These are phyloP conservation scores for Macrophomina tecta DNA, from an alignment of 2,329 filamentous ascomycete genomes.

Conservation along the genomic window DNA sequence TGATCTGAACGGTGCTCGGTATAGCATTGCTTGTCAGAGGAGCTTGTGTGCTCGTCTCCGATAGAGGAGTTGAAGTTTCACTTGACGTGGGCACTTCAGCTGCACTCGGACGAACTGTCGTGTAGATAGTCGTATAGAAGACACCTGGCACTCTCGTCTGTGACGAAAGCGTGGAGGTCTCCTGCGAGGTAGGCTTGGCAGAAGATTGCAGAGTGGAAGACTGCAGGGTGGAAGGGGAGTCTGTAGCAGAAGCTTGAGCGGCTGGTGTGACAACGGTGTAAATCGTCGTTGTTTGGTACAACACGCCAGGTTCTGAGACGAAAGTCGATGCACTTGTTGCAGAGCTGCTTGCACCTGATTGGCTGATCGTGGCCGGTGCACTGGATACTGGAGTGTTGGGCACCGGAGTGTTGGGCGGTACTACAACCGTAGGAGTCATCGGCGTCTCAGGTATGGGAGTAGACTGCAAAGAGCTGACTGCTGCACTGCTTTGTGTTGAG, in stretches of 20 bases:
- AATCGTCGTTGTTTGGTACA: slow-evolving; percentile 22
- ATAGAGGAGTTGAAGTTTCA: neutral
- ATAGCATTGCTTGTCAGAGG: neutral
- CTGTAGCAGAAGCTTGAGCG: neutral
- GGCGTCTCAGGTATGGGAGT: slow-evolving; percentile 8
- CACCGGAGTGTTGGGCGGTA: slow-evolving; percentile 5
- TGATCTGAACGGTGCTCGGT: too few species aligned
- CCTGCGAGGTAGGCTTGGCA: neutral
- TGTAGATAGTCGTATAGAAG: slow-evolving; percentile 40
- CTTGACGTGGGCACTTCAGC: slow-evolving; percentile 10
- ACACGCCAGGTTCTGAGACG: slow-evolving; percentile 7
- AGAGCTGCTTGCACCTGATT: neutral
- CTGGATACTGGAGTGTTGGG: neutral
- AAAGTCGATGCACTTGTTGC: neutral
- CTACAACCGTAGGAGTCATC: neutral
- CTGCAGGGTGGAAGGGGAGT: slow-evolving; percentile 9
- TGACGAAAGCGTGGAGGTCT: slow-evolving; percentile 25
- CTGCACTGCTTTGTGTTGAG: neutral
- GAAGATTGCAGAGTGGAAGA: slow-evolving; percentile 10
- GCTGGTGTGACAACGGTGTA: slow-evolving; percentile 9
- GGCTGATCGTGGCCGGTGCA: neutral
- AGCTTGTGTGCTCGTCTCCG: neutral
- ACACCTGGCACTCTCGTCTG: slow-evolving; percentile 35
- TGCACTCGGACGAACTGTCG: slow-evolving; percentile 32
- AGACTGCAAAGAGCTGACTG: neutral